Evolutionary conservation across 345 rosid species (phyloP).

Genomic region (Garcia nutans): DNA sequence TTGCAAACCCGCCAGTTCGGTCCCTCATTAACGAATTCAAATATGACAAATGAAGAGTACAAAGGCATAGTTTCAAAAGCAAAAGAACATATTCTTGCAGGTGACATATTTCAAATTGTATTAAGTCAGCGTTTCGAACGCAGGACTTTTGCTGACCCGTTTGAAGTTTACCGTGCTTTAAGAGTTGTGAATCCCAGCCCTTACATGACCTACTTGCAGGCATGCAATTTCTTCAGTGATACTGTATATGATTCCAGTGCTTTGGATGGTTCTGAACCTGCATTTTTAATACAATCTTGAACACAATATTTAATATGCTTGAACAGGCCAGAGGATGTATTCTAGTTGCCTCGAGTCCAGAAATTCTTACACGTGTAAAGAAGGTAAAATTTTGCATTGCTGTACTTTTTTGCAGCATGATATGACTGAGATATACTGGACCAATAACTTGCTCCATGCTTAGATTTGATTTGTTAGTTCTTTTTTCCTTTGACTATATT

Average conservation of each 20-base stretch:
- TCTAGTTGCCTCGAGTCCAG: conserved; percentile 92
- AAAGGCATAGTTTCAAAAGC: conserved; percentile 64
- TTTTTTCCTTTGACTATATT: background rate
- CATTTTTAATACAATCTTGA: background rate
- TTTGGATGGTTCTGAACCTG: background rate
- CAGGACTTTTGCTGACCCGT: conserved; percentile 84
- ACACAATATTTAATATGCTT: background rate
- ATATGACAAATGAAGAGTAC: conserved; percentile 66
- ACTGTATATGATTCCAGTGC: background rate
- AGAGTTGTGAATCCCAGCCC: conserved; percentile 94
- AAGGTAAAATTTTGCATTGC: conserved; percentile 45
- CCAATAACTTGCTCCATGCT: background rate
- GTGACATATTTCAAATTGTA: conserved; percentile 86
- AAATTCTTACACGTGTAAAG: conserved; percentile 80
- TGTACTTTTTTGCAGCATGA: background rate
- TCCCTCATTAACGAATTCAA: conserved; percentile 54
- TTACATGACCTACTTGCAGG: conserved; percentile 87
- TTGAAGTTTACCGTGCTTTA: conserved; percentile 83
- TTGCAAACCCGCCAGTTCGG: conserved; percentile 61
- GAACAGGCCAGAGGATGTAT: conserved; percentile 82
- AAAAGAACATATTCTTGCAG: conserved; percentile 82
- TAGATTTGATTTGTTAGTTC: background rate
- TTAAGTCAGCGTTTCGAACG: conserved; percentile 88
- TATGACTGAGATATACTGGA: background rate
- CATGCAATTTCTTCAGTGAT: conserved; percentile 22